Conservation (phyloP, 768 basidiomycete genomes). For the Psilocybe tampanensis region DNA sequence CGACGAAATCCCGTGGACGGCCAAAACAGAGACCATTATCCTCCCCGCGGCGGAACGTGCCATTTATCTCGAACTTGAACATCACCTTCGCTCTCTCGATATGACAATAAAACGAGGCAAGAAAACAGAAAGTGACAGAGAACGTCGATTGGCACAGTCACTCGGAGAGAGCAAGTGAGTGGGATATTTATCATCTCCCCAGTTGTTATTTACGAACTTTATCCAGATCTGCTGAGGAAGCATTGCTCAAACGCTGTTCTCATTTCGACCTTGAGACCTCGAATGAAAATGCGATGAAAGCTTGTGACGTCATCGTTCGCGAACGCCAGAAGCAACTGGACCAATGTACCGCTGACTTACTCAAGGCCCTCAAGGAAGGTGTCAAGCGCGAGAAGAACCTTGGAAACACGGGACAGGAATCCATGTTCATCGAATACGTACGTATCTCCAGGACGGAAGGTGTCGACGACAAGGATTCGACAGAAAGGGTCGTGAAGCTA, state of each 20-base stretch:
- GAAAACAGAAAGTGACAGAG: slow-evolving; percentile 82
- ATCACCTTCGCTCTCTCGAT: slow-evolving; percentile 87
- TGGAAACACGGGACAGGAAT: slow-evolving; percentile 64
- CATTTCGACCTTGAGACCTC: slow-evolving; percentile 86
- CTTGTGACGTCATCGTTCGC: slow-evolving; percentile 88
- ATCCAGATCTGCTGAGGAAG: slow-evolving; percentile 83
- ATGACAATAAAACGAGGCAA: slow-evolving; percentile 72
- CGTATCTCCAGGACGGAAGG: slow-evolving; percentile 69
- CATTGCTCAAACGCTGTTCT: slow-evolving; percentile 91
- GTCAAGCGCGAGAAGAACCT: slow-evolving; percentile 71
- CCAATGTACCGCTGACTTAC: slow-evolving; percentile 76
- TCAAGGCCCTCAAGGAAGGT: slow-evolving; percentile 63
- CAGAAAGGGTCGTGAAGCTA: slow-evolving; percentile 57
- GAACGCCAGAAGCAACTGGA: slow-evolving; percentile 81
- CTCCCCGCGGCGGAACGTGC: slow-evolving; percentile 93
- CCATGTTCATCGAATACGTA: slow-evolving; percentile 79
- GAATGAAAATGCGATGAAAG: slow-evolving; percentile 81
- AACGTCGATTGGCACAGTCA: slow-evolving; percentile 83
- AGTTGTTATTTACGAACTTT: slow-evolving; percentile 1
- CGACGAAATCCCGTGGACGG: slow-evolving; percentile 86
- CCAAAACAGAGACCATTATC: slow-evolving; percentile 60
- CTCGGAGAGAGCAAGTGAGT: slow-evolving; percentile 88
- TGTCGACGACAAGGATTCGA: slow-evolving; percentile 80
- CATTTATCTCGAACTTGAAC: slow-evolving; percentile 93
- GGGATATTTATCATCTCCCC: neutral